Evolutionary conservation across 768 basidiomycete species (phyloP), one percentile per base, ranked within the genome.

Genomic region (Russula brevipes): DNA sequence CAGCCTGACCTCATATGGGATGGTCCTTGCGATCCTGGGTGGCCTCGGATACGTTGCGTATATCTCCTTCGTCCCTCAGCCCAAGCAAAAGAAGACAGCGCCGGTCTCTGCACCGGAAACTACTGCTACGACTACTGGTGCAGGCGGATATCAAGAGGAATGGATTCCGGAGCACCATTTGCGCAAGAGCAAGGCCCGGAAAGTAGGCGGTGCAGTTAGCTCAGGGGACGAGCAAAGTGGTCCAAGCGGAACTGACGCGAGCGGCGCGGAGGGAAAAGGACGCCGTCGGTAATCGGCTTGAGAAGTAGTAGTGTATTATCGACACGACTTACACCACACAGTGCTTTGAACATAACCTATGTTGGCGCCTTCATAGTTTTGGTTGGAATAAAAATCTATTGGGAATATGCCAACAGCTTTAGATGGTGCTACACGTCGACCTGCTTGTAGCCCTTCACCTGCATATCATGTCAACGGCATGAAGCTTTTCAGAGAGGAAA

Each of bases 161-260:
- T 94, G 91, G 91, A 94, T 94, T 68, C 91, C 91, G n/a, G 88
- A 88, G 67, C 89, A 91, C 70, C 91, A 93, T 69, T 77, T 91
- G 64, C 88, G 83, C 78, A 88, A 89, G 73, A 61, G 75, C 38
- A 89, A 83, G 72, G 72, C 74, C 17, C 79, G 81, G 66, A 79
- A 80, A 70, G 57, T n/a, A 6, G 74, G 74, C 44, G 80, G 77
- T 33, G 76, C 72, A 45, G 63, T 77, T 24, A 82, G 76, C 66
- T 85, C 84, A 61, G 89, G 82, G 24, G 88, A 86, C 51, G 88
- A 88, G 59, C 52, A 36, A 19, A 68, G 63, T 31, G 63, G 54
- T 12, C 69, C 82, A 36, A 89, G 88, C 61, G 84, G 81, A 19
- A 82, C 76, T 3, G 89, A 91, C 73, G 75, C 79, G 17, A 89